Conservation (phyloP, 2,329 filamentous ascomycete species). For the Trichoderma simmonsii region DNA sequence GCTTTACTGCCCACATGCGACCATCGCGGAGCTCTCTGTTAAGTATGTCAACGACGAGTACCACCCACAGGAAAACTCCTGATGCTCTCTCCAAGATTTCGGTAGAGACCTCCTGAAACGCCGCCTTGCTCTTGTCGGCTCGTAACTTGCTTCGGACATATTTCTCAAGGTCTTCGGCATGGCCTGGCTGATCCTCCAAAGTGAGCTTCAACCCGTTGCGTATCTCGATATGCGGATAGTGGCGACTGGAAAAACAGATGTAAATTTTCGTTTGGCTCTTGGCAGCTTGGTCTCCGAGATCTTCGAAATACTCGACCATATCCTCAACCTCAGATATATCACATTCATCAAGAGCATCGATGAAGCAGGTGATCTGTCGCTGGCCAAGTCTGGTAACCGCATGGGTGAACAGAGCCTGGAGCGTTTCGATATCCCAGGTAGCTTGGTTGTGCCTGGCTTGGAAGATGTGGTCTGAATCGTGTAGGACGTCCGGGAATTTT, state of each 20-base stretch:
- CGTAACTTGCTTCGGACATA: background rate
- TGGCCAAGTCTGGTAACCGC: background rate
- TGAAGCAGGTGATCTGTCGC: background rate
- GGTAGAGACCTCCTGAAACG: background rate
- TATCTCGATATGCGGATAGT: background rate
- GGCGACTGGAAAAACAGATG: background rate
- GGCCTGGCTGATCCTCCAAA: background rate
- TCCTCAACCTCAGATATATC: background rate
- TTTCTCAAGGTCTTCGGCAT: background rate
- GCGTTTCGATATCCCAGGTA: background rate
- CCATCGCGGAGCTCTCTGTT: background rate
- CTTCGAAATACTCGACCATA: background rate
- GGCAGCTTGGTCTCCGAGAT: background rate
- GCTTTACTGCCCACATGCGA: background rate
- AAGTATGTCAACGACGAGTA: background rate
- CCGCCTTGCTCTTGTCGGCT: background rate
- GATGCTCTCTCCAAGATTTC: background rate
- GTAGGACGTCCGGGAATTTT: background rate
- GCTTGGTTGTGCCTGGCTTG: background rate
- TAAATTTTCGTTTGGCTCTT: background rate
- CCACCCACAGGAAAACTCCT: background rate
- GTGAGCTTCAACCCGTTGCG: background rate
- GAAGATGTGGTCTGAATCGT: background rate
- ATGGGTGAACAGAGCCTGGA: background rate
- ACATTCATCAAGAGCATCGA: background rate